Evolutionary conservation across 2,329 filamentous ascomycete species (phyloP), one percentile per base, ranked within the genome.

Genomic region (Emmonsiellopsis sp.): DNA sequence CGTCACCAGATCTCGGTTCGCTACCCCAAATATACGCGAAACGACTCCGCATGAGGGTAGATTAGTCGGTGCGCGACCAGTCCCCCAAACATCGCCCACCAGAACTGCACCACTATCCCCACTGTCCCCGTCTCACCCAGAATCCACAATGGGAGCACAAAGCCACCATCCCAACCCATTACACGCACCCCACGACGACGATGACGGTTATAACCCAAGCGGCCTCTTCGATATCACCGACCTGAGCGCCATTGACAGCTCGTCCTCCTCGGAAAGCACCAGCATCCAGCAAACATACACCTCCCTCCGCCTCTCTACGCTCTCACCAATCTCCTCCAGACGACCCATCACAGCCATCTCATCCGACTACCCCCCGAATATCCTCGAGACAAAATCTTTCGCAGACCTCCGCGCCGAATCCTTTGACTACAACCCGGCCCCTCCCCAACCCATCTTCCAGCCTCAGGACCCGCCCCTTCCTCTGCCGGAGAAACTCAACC

Each of bases 361-460:
- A 59, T 63, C 71, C 26, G 79, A 81, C 60, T 80, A 81, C 56
- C 71, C 76, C 2, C 63, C 62, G 2, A 65, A 73, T 15, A 57
- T 68, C 11, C 69, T 81, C 1, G 67, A 68, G 37, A 63, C 66
- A 11, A 79, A 78, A 66, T 65, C 65, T 0, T 79, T 77, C 54
- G 61, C 70, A 0, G 67, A 76, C n/a, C 70, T 81, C 2, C 73
- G 73, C 56, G 67, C 68, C 3, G 75, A 81, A 56, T 65, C 71
- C 5, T 81, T 81, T 58, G 75, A 79, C 50, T 65, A 64, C 31
- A 67, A 68, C 15, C 73, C 72, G 9, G 61, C 63, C 9, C 55
- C 62, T 13, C 60, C 63, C 10, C 55, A 60, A n/a, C 59, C 61
- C 5, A 57, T 54, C 35, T 53, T 50, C 54, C 63, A 48, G 59